phyloP scores from a whole-genome alignment of 805 yeast species.

The Saturnispora sekii region DNA sequence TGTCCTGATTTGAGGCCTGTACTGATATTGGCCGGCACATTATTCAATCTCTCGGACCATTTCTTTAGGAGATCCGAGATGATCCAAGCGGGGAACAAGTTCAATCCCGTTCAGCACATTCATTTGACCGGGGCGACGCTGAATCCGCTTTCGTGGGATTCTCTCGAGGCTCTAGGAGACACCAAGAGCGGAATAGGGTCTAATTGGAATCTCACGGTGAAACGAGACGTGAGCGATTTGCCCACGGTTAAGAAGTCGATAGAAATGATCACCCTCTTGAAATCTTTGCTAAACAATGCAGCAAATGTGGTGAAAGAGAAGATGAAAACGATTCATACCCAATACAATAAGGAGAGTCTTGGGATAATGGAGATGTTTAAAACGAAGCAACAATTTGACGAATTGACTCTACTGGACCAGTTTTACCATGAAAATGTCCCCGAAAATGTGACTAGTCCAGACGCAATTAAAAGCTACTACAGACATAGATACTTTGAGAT shows the following conservation, averaged over 20 bases:
- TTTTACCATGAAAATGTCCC: constrained; percentile 7
- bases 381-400: constrained; percentile 3
- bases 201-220: constrained; percentile 1
- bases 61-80: constrained; percentile 31
- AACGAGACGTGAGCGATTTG: not conserved
- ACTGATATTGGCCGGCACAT: constrained; percentile 30
- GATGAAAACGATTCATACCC: constrained; percentile 11
- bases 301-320: constrained; percentile 21
- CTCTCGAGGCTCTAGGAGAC: constrained; percentile 27
- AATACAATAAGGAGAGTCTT: constrained; percentile 12
- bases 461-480: constrained; percentile 14
- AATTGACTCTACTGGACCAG: constrained; percentile 9
- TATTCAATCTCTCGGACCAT: constrained; percentile 32
- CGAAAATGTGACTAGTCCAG: constrained; percentile 11
- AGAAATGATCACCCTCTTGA: constrained; percentile 22
- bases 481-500: constrained; percentile 19
- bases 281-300: constrained; percentile 22
- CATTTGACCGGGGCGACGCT: constrained; percentile 30
- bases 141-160: constrained; percentile 25
- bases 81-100: constrained; percentile 30
- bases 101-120: constrained; percentile 33
- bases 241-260: constrained; percentile 22
- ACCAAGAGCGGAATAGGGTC: constrained; percentile 10
- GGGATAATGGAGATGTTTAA: constrained; percentile 14
- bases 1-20: constrained; percentile 29